Conservation (phyloP, 306 rosid species). For the Casuarina glauca region DNA sequence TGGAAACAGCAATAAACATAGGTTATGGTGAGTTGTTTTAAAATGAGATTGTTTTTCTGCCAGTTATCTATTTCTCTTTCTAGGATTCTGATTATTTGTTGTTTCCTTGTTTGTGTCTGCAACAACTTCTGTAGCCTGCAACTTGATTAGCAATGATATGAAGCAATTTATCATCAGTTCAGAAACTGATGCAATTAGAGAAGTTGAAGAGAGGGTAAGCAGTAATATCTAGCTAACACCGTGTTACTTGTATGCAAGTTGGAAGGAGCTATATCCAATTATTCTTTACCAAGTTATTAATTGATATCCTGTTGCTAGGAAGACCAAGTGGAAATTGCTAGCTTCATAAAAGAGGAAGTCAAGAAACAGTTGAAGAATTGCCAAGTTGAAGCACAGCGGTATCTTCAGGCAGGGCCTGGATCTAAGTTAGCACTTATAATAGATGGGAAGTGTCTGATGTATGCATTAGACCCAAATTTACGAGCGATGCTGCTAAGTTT, state of each 20-base stretch:
- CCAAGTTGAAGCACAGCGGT: constrained; percentile 73
- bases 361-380: constrained; percentile 64
- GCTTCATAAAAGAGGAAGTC: constrained; percentile 84
- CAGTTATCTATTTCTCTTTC: background rate
- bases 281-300: constrained; percentile 3
- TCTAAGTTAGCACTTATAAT: constrained; percentile 92
- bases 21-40: constrained; percentile 74
- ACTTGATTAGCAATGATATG: constrained; percentile 88
- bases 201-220: constrained; percentile 87
- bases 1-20: constrained; percentile 98
- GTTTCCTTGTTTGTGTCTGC: background rate
- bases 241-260: background rate
- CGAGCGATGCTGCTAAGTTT: constrained; percentile 80
- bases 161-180: constrained; percentile 87
- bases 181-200: constrained; percentile 92
- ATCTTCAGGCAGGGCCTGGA: constrained; percentile 49
- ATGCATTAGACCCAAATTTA: constrained; percentile 88
- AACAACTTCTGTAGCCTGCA: constrained; percentile 67
- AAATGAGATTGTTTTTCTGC: constrained; percentile 11
- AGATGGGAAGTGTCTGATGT: constrained; percentile 95
- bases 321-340: constrained; percentile 92
- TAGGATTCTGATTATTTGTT: background rate
- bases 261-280: constrained; percentile 6
- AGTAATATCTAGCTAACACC: constrained; percentile 8
- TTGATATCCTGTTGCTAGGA: constrained; percentile 56